phyloP scores from a whole-genome alignment of 108 stramenopile genomes.

The Discostella stelligeroides region DNA sequence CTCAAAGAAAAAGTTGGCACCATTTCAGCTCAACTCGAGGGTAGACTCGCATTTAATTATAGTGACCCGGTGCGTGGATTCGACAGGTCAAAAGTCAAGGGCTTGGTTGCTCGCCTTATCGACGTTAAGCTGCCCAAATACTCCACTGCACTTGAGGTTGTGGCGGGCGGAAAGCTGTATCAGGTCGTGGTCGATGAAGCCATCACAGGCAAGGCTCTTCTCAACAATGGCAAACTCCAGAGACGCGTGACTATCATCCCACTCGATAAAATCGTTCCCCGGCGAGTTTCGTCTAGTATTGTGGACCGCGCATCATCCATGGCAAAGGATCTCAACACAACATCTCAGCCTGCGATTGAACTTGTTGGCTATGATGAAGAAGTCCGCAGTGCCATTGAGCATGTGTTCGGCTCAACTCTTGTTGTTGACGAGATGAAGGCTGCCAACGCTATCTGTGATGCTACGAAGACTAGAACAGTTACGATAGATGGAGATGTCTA shows the following conservation, averaged over 20 bases:
- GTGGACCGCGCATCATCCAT: constrained; percentile 64
- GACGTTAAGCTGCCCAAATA: constrained; percentile 73
- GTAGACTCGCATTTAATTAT: constrained; percentile 91
- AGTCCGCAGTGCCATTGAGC: constrained; percentile 91
- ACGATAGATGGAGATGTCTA: constrained; percentile 97
- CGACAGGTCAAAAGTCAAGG: constrained; percentile 93
- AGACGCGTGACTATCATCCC: constrained; percentile 97
- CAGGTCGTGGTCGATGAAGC: constrained; percentile 98
- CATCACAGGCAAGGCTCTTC: constrained; percentile 93
- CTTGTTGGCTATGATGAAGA: constrained; percentile 97
- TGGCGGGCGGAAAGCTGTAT: constrained; percentile 92
- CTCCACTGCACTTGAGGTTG: constrained; percentile 96
- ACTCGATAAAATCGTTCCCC: constrained; percentile 89
- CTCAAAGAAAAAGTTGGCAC: constrained; percentile 74
- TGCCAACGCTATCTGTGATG: constrained; percentile 93
- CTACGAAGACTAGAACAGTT: constrained; percentile 89
- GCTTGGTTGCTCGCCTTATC: constrained; percentile 92
- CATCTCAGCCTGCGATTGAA: constrained; percentile 88
- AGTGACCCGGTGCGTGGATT: constrained; percentile 92
- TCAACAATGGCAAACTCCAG: constrained; percentile 91
- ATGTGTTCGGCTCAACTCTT: constrained; percentile 93
- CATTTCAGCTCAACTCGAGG: constrained; percentile 81
- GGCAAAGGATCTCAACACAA: constrained; percentile 71
- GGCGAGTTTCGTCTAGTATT: constrained; percentile 55
- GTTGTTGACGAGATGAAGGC: constrained; percentile 91